Base-by-base conservation (phyloP, 2,329 filamentous ascomycete species). In the Kalmusia sp. region DNA sequence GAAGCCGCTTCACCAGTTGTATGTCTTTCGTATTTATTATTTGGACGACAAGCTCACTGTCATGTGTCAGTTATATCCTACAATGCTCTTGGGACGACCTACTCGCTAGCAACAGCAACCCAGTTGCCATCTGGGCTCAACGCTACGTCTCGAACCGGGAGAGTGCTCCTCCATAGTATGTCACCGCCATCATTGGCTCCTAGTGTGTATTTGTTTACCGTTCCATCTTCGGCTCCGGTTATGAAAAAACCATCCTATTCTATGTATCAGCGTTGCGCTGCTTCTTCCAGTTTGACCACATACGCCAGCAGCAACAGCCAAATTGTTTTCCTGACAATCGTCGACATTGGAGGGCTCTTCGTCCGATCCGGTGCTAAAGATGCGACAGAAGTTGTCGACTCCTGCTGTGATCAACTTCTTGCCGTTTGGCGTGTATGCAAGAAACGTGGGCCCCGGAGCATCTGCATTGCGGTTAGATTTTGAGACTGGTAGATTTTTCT, bases 71-170 rank as follows among this genome's bases (percentile, higher is more conserved):
- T 21, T 19, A 24, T n/a, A 4, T 9, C 2, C 6, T 22, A 25
- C 6, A 15, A 5, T 15, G 3, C 7, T 2, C 15, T n/a, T 3
- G 7, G 6, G 9, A 6, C 37, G 2, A 77, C 84, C 62, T 74
- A 87, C 85, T 98, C 96, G 80, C 93, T 97, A n/a, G 93, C 92
- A 22, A 98, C 92, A 25, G 95, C 95, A 60, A 89, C 91, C 93
- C 92, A 98, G 65, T 90, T 84, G 0, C 85, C 84, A 70, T 98
- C 90, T 2, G 86, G 84, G 2, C 92, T 93, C 12, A 99, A 79
- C 3, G 91, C 87, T 48, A 99, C 81, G 72, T 97, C 92, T 67
- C 95, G 86, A 27, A 97, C 86, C 0, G 95, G 91, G 2, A 97
- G 79, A n/a, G 92, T 88, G 52, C 88, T 47, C 30, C 44, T 47